These are phyloP conservation scores for Cenchrus purpureus DNA, from an alignment of 176 grass and related monocot genomes.

Conservation along the genomic window DNA sequence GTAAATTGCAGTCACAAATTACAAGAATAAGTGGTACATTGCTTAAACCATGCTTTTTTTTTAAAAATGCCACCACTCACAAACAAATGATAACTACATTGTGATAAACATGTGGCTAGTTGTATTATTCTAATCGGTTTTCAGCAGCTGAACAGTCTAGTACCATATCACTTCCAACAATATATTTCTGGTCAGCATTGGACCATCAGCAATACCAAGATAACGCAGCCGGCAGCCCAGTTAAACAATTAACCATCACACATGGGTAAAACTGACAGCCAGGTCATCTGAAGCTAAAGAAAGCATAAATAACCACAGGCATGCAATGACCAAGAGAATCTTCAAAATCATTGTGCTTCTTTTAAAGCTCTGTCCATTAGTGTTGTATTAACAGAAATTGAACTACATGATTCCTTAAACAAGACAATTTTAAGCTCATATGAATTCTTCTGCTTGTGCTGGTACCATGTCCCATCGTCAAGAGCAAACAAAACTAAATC, in stretches of 20 bases:
- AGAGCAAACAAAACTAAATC: conserved; percentile 22
- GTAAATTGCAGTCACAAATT: background rate
- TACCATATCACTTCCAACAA: conserved; percentile 14
- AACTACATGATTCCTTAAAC: conserved; percentile 18
- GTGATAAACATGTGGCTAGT: conserved; percentile 50
- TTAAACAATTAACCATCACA: conserved; percentile 22
- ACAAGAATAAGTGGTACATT: background rate
- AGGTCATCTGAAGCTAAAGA: conserved; percentile 29
- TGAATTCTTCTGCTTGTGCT: background rate
- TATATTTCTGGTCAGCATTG: conserved; percentile 37
- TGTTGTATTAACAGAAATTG: conserved; percentile 24
- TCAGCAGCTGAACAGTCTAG: conserved; percentile 32
- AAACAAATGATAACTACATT: conserved; percentile 29
- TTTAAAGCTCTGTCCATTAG: conserved; percentile 18
- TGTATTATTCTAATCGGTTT: conserved; percentile 18
- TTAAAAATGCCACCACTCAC: conserved; percentile 5
- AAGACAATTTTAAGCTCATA: background rate
- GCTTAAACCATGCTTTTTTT: background rate
- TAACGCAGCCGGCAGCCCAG: background rate
- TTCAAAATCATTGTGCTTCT: conserved; percentile 18
- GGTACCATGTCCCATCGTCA: background rate
- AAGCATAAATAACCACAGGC: conserved; percentile 3
- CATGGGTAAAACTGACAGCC: conserved; percentile 9
- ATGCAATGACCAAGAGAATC: conserved; percentile 21
- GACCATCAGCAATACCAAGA: conserved; percentile 17